Base-by-base conservation (phyloP, 805 yeast genomes). In the Candida peoriensis region DNA sequence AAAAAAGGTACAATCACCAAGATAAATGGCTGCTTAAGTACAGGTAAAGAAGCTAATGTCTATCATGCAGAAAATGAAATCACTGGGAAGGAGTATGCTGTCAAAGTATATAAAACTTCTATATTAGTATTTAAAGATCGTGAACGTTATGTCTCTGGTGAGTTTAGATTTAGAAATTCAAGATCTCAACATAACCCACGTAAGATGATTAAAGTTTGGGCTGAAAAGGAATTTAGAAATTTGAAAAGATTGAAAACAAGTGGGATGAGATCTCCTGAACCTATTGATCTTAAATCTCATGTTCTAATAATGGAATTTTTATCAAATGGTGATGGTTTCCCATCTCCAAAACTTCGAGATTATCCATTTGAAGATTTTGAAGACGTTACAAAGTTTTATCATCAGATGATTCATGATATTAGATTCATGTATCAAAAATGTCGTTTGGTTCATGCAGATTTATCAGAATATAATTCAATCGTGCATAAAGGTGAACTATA, bases 31-130 rank as follows among this genome's bases (percentile, higher is more conserved):
- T 93, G 97, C 57, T 70, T 93, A 32, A 79, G 93, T 50, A 93
- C 98, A 0, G 99, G 99, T 31, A 93, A 93, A 58, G 99, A 93
- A 60, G 98, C 98, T n/a, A 93, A 93, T 53, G 97, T 93, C 1
- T 93, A 93, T 56, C 90, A 85, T 54, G 96, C 95, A 3, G 47
- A 46, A 21, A 61, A 67, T 37, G 64, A 69, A 36, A 52, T 50
- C 12, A 47, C 39, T 11, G 68, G 65, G 40, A 70, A 65, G 42
- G 95, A 76, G 48, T 79, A 66, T 48, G 98, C 98, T 0, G 84
- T 93, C 33, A 93, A 93, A 55, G 90, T 93, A 39, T 93, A 87
- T 65, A 93, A 93, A 61, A 93, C 99, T 0, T 89, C 97, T 0
- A 93, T 93, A 45, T 64, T 93, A 42, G 96, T 93, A n/a, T 93